Conservation (phyloP, 2,329 filamentous ascomycete species). For the Ilyonectria mors-panacis region DNA sequence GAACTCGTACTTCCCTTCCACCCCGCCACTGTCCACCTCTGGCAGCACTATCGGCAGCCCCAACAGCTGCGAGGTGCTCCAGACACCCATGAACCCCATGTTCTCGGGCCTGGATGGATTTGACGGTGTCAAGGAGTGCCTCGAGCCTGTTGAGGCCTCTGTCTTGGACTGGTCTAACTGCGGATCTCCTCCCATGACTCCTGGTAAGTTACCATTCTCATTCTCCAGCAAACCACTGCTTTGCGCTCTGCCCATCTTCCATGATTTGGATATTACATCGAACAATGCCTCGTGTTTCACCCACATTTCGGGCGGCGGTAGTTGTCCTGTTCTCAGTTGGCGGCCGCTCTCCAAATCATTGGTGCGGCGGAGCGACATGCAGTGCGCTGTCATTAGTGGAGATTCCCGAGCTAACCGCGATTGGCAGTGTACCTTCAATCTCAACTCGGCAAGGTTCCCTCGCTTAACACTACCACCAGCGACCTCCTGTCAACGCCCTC, state of each 20-base stretch:
- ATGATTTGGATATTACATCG: slow-evolving; percentile 7
- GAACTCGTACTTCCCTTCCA: slow-evolving; percentile 84
- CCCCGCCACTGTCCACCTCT: slow-evolving; percentile 87
- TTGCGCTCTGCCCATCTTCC: neutral
- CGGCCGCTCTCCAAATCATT: slow-evolving; percentile 37
- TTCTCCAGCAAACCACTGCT: neutral
- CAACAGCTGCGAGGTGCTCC: slow-evolving; percentile 80
- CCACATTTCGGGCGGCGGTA: slow-evolving; percentile 42
- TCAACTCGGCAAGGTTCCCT: slow-evolving; percentile 65
- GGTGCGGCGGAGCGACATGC: slow-evolving; percentile 37
- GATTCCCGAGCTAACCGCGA: slow-evolving; percentile 54
- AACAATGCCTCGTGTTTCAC: slow-evolving; percentile 28
- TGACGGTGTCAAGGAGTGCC: slow-evolving; percentile 76
- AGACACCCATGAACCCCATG: slow-evolving; percentile 86
- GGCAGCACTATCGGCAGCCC: slow-evolving; percentile 91
- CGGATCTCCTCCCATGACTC: slow-evolving; percentile 88
- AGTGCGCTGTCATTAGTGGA: slow-evolving; percentile 46
- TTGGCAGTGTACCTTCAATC: slow-evolving; percentile 65
- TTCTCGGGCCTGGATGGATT: slow-evolving; percentile 81
- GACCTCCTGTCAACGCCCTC: slow-evolving; percentile 85
- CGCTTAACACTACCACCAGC: slow-evolving; percentile 74
- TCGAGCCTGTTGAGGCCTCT: slow-evolving; percentile 81
- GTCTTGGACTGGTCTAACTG: slow-evolving; percentile 84
- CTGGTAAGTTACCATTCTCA: slow-evolving; percentile 76
- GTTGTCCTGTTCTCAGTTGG: slow-evolving; percentile 36